Conservation (phyloP, 2,329 filamentous ascomycete genomes). For the Pleochaeta shiraiana region DNA sequence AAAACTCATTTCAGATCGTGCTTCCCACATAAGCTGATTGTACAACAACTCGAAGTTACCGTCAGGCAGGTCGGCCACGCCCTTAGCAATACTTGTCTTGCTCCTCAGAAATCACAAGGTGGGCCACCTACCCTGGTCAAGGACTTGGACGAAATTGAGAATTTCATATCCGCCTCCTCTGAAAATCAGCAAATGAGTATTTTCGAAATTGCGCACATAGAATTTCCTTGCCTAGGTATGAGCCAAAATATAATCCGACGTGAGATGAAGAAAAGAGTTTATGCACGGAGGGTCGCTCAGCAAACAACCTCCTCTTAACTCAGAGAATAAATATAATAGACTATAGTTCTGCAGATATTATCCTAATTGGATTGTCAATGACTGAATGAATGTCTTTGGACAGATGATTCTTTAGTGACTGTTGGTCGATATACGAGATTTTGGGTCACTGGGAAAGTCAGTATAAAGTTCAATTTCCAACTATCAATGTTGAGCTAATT, state of each 20-base stretch:
- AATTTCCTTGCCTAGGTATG: neutral
- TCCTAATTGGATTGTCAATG: neutral
- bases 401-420: neutral
- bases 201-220: neutral
- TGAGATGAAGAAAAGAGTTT: neutral
- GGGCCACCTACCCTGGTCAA: neutral
- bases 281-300: neutral
- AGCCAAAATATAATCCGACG: neutral
- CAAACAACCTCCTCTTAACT: neutral
- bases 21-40: no score
- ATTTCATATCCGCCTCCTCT: neutral
- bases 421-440: neutral
- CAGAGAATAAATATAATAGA: neutral
- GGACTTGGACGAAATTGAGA: neutral
- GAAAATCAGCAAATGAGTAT: neutral
- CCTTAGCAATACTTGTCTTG: neutral
- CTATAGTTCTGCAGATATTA: neutral
- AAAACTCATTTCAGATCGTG: no score
- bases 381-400: neutral
- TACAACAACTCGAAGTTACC: no score
- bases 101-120: neutral
- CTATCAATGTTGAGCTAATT: neutral
- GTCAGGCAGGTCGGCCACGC: neutral
- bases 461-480: neutral
- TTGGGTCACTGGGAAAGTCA: neutral